Base-by-base conservation (phyloP, 306 rosid genomes). In the Vigna reflexopilosa region DNA sequence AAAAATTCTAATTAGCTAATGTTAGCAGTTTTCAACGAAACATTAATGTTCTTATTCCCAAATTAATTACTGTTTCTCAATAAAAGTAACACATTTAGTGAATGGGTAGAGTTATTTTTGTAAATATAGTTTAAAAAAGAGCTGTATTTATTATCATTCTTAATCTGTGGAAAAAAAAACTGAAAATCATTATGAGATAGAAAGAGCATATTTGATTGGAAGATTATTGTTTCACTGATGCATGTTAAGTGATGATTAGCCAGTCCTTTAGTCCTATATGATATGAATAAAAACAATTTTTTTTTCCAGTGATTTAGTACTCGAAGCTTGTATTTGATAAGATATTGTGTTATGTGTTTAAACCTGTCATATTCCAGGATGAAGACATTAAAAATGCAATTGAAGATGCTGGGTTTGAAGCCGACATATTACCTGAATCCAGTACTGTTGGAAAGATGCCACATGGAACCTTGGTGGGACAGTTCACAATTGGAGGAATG, bases 381-480 rank as follows among this genome's bases (percentile, higher is more conserved):
- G 94, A 88, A 76, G 97, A 95, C 77, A 84, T 95, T 67, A 93
- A 83, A 88, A 83, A 87, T 81, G 94, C 97, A 71, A 89, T 95
- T 76, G 99, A 95, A 88, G 99, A 95, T 81, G 99, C 98, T 7
- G 99, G 98, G 80, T 95, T 95, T 79, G 99, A 93, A 24, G 99
- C 98, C 20, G 98, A 95, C 76, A 85, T 95, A 77, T 83, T 95
- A 79, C 90, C 93, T 11, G 99, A 95, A 72, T 72, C 98, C 66
- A 80, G 69, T 83, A 79, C 88, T 48, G 52, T 44, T 47, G 97
- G 91, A 82, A 81, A 81, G 83, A 82, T 83, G 77, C 85, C 85
- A 14, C 84, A 86, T 48, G 95, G 83, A 73, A 90, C 91, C 17
- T 40, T 93, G 80, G 70, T 86, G 70, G 99, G 98, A 70, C 99